Evolutionary conservation across 768 basidiomycete genomes (phyloP).

Genomic region (Cubamyces lactineus): DNA sequence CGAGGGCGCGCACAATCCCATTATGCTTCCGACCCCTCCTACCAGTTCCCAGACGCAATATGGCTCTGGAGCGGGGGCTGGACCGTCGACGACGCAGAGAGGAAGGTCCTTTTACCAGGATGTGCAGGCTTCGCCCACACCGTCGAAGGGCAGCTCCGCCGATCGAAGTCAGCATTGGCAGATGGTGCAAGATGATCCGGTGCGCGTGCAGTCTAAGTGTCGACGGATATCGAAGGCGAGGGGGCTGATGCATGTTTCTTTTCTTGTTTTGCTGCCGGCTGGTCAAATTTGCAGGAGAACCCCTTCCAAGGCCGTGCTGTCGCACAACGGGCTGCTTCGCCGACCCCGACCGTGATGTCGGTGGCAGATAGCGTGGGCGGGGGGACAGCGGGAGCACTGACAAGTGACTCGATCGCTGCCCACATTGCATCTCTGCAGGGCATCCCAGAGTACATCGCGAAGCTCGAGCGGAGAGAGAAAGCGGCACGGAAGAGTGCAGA

Average conservation of each 20-base stretch:
- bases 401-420: constrained; percentile 33
- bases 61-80: constrained; percentile 12
- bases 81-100: constrained; percentile 2
- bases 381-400: constrained; percentile 13
- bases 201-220: constrained; percentile 13
- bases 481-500: constrained; percentile 41
- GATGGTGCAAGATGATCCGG: constrained; percentile 23
- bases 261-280: constrained; percentile 7
- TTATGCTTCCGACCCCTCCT: constrained; percentile 26
- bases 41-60: constrained; percentile 19
- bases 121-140: constrained; percentile 12
- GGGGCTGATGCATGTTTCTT: constrained; percentile 16
- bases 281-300: constrained; percentile 21
- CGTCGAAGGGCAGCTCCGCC: constrained; percentile 16
- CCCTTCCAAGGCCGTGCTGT: constrained; percentile 21
- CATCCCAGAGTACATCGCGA: constrained; percentile 37
- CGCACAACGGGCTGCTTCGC: constrained; percentile 1
- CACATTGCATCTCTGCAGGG: constrained; percentile 25
- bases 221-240: neutral
- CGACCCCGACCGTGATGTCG: constrained; percentile 8
- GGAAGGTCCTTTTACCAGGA: constrained; percentile 1
- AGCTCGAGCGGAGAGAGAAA: constrained; percentile 43
- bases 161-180: constrained; percentile 16
- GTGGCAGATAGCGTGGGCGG: constrained; percentile 10
- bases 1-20: constrained; percentile 7